These are phyloP conservation scores for Ophiostoma tasmaniense DNA, from an alignment of 2,329 filamentous ascomycete genomes.

Conservation along the genomic window DNA sequence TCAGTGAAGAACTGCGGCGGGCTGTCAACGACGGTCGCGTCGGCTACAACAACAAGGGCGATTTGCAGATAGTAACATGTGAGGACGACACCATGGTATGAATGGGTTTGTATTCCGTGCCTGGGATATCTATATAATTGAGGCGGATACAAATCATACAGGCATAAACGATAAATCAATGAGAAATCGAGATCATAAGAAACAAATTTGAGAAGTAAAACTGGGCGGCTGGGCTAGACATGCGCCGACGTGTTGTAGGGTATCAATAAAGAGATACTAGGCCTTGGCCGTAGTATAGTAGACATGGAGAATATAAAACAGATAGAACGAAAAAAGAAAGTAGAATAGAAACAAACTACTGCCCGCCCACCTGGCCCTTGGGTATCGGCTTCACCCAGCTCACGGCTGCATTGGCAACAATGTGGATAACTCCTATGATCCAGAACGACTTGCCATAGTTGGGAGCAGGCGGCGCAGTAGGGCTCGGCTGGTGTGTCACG, in stretches of 20 bases:
- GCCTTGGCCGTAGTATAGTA: neutral
- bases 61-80: constrained; percentile 26
- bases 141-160: neutral
- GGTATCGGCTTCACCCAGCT: constrained; percentile 48
- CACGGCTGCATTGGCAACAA: constrained; percentile 60
- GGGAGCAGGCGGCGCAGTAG: constrained; percentile 13
- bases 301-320: neutral
- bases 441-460: constrained; percentile 65
- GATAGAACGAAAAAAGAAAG: neutral
- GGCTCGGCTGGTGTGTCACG: constrained; percentile 20
- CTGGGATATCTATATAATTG: neutral
- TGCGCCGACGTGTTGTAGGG: neutral
- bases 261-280: constrained; percentile 2
- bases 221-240: neutral
- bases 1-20: constrained; percentile 44
- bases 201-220: neutral
- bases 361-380: constrained; percentile 43
- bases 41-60: constrained; percentile 44
- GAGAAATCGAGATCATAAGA: neutral
- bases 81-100: neutral
- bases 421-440: constrained; percentile 71
- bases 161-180: neutral
- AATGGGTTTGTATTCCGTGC: neutral
- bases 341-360: constrained; percentile 21
- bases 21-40: constrained; percentile 52